phyloP scores from a whole-genome alignment of 2,329 filamentous ascomycete species.

The Stagonosporopsis chrysanthemi region DNA sequence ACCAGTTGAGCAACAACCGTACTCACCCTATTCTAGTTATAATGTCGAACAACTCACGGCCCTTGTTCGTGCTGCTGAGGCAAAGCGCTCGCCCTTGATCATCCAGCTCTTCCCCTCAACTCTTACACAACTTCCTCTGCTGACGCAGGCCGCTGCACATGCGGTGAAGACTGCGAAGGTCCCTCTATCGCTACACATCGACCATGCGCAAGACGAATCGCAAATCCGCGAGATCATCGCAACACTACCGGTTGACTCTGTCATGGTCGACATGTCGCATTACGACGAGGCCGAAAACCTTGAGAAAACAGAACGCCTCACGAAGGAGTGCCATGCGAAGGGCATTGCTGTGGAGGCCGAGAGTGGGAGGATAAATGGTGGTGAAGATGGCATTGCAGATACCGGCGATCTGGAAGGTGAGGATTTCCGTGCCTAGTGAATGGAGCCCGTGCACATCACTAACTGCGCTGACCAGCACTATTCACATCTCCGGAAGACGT shows the following conservation, averaged over 20 bases:
- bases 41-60: constrained; percentile 48
- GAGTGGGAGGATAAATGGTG: constrained; percentile 72
- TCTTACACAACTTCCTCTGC: constrained; percentile 66
- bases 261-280: constrained; percentile 81
- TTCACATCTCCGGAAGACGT: constrained; percentile 73
- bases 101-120: constrained; percentile 65
- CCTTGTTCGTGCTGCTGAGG: constrained; percentile 45
- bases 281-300: constrained; percentile 76
- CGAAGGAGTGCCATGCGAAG: constrained; percentile 66
- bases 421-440: not conserved
- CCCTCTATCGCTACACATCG: constrained; percentile 56
- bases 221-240: constrained; percentile 52
- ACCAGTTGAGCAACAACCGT: not conserved
- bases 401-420: constrained; percentile 66
- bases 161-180: constrained; percentile 52
- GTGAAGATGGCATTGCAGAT: constrained; percentile 77
- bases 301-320: constrained; percentile 66
- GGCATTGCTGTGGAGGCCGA: constrained; percentile 75
- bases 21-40: constrained; percentile 32
- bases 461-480: constrained; percentile 40
- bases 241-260: constrained; percentile 70
- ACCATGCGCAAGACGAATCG: constrained; percentile 56
- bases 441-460: not conserved
- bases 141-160: constrained; percentile 54
- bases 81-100: constrained; percentile 45